Conservation (phyloP, 345 rosid genomes). For the Euphorbia lathyris region DNA sequence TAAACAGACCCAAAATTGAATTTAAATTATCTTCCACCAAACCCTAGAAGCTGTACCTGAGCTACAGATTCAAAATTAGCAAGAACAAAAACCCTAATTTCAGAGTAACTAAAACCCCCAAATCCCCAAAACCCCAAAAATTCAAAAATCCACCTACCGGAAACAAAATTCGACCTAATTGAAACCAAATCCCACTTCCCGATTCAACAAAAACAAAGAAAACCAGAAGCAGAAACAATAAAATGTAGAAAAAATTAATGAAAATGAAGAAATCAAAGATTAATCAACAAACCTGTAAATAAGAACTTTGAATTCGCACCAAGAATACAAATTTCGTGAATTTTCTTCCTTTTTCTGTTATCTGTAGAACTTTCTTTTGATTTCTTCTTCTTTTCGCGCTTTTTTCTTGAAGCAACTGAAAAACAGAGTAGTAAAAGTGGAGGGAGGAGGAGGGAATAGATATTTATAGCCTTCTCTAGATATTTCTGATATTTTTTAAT, state of each 20-base stretch:
- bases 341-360: neutral
- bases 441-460: accelerated
- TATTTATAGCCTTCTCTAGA: constrained; percentile 49
- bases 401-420: no score
- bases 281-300: constrained; percentile 8
- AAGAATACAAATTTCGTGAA: neutral
- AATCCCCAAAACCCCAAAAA: neutral
- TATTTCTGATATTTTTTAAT: constrained; percentile 27
- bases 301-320: neutral
- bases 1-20: no score
- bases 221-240: neutral
- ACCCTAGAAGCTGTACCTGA: no score
- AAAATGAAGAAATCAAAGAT: neutral
- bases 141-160: neutral
- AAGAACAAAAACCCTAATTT: neutral
- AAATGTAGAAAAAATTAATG: neutral
- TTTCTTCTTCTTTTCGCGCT: neutral
- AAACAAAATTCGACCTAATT: neutral
- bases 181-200: neutral
- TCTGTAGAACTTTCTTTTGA: no score
- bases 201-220: neutral
- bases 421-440: no score
- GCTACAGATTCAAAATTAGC: no score
- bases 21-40: neutral
- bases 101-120: neutral